These are phyloP conservation scores for Dictyostelium firmibasis DNA, from an alignment of 78 protist genomes.

Conservation along the genomic window DNA sequence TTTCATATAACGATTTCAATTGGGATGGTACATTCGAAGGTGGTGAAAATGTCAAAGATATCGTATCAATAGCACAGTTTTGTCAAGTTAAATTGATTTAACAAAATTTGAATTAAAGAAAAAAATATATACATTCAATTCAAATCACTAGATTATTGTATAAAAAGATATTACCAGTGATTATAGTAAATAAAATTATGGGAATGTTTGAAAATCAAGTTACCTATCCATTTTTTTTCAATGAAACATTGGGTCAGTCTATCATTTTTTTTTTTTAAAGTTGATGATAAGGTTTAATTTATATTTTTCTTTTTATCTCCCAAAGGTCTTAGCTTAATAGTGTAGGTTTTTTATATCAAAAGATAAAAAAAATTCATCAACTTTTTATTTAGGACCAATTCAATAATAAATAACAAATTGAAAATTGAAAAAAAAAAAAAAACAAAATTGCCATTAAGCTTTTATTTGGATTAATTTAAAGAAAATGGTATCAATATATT, in stretches of 20 bases:
- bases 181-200: background rate
- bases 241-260: too few relatives aligned
- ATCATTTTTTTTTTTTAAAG: too few relatives aligned
- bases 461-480: background rate
- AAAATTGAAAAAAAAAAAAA: too few relatives aligned
- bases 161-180: background rate
- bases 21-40: background rate
- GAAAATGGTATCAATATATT: conserved; percentile 22
- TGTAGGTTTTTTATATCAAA: background rate
- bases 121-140: background rate
- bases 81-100: background rate
- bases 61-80: background rate
- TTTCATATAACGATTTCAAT: background rate
- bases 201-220: background rate
- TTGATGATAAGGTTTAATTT: too few relatives aligned
- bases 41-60: background rate
- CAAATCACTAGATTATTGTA: background rate
- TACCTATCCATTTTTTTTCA: background rate
- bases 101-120: background rate
- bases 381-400: too few relatives aligned
- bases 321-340: too few relatives aligned
- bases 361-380: too few relatives aligned
- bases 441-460: too few relatives aligned
- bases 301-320: too few relatives aligned
- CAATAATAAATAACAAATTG: too few relatives aligned